Conservation (phyloP, 176 grass and related monocot species). For the Hordeum marinum region DNA sequence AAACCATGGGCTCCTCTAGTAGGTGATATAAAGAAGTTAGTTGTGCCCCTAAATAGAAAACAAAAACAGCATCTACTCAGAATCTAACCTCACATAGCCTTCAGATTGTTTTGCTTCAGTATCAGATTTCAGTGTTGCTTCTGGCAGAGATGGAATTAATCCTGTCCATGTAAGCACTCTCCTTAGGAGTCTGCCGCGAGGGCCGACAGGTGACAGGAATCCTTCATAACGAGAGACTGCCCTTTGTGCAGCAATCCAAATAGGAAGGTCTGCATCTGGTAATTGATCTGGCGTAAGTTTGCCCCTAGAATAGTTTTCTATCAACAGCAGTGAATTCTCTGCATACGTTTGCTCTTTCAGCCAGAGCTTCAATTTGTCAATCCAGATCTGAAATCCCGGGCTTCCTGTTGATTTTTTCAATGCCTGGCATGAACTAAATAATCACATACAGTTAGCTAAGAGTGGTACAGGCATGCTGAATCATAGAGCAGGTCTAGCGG, state of each 20-base stretch:
- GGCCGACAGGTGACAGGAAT: constrained; percentile 72
- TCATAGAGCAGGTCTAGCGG: neutral
- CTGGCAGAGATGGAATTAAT: constrained; percentile 67
- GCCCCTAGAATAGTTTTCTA: constrained; percentile 45
- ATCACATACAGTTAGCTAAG: constrained; percentile 48
- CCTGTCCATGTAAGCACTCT: constrained; percentile 87
- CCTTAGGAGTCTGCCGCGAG: constrained; percentile 83
- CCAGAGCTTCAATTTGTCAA: constrained; percentile 80
- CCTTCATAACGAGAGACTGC: constrained; percentile 84
- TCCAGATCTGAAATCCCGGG: constrained; percentile 65
- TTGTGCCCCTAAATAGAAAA: neutral
- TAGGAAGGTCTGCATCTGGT: constrained; percentile 65
- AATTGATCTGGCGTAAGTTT: constrained; percentile 38
- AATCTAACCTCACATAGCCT: constrained; percentile 60
- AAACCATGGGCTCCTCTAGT: neutral
- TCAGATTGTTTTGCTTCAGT: constrained; percentile 52
- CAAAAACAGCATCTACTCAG: neutral
- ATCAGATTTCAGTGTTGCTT: constrained; percentile 52
- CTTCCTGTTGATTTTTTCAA: constrained; percentile 70
- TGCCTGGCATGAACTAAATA: constrained; percentile 61
- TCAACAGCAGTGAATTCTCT: constrained; percentile 37
- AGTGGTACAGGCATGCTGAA: neutral
- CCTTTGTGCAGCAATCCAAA: constrained; percentile 87
- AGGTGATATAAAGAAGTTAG: neutral
- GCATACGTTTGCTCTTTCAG: constrained; percentile 74